Percentiles rank a stretch among this genome's conserved stretches.
These are phyloP conservation scores for Syncephalastrum sp. DNA, from an alignment of 371 early-diverging fungal species.

Conservation along the genomic window DNA sequence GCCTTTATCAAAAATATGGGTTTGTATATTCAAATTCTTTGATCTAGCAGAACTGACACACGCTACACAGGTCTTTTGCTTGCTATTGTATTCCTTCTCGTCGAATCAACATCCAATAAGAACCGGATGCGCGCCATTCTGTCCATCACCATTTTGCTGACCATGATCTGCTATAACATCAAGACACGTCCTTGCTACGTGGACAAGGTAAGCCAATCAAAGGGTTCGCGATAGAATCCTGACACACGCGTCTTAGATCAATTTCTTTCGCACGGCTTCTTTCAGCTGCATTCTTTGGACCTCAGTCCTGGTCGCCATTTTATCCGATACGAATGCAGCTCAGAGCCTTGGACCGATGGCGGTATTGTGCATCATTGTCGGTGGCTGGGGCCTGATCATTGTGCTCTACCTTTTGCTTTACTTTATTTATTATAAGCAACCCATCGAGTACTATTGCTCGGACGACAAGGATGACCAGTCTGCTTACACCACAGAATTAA, in stretches of 20 bases:
- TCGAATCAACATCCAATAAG: slow-evolving; percentile 54
- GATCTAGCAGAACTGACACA: too few species aligned
- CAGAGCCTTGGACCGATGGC: slow-evolving; percentile 46
- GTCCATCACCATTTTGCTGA: slow-evolving; percentile 54
- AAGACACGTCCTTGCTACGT: slow-evolving; percentile 60
- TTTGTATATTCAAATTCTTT: slow-evolving; percentile 7
- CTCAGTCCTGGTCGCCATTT: slow-evolving; percentile 49
- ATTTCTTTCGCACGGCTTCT: slow-evolving; percentile 58
- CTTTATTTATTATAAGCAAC: slow-evolving; percentile 38
- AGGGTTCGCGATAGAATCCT: neutral
- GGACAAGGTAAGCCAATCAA: slow-evolving; percentile 37
- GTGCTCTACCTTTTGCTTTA: slow-evolving; percentile 45
- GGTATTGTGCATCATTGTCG: slow-evolving; percentile 50
- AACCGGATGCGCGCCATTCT: slow-evolving; percentile 54
- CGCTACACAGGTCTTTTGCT: slow-evolving; percentile 39
- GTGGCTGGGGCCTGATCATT: slow-evolving; percentile 55
- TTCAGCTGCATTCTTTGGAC: slow-evolving; percentile 62
- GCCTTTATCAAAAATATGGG: slow-evolving; percentile 75
- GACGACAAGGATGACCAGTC: neutral
- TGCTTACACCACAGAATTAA: too few species aligned
- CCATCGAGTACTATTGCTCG: slow-evolving; percentile 6
- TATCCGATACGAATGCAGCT: slow-evolving; percentile 47
- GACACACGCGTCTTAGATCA: slow-evolving; percentile 30
- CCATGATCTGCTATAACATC: slow-evolving; percentile 65
- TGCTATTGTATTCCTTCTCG: slow-evolving; percentile 54